Base-by-base conservation (phyloP, 805 yeast genomes). In the Myxozyma udenii region DNA sequence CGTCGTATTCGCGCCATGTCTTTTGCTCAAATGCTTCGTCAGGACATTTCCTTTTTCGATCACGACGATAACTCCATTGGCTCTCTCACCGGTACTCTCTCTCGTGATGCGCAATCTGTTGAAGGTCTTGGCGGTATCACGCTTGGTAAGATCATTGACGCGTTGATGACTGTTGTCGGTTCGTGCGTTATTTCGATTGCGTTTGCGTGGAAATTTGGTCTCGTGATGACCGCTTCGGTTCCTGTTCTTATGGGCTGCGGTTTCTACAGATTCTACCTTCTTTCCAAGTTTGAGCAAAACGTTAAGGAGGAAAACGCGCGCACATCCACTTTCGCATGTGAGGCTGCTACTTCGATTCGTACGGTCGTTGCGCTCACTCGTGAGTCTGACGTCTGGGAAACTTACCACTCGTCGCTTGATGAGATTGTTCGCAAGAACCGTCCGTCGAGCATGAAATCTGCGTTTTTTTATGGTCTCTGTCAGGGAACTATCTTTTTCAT, bases 281-380 rank as follows among this genome's bases (percentile, higher is more conserved):
- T 72, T 50, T 53, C 63, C 24, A 41, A 48, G 18, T 64, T 72
- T 28, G 67, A 67, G 46, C 70, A 67, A 48, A 63, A 71, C 11
- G 70, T 69, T 4, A 68, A 71, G 51, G 56, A 60, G 35, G 73
- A 67, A 6, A 71, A 71, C 44, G 72, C 69, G 43, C 60, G 62
- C 16, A 66, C 73, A 12, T 74, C 74, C 16, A 53, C 71, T 21
- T 67, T 66, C 58, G 76, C 76, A 1, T 66, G 74, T 44, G 73
- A 71, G 53, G 69, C 65, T 40, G 65, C 72, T 5, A 53, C 66
- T 18, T 67, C 75, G 7, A 71, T 73, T n/a, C 65, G 75, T 28
- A 72, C 76, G 12, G 76, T 72, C 11, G 70, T 68, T 35, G 64
- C 75, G 9, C 56, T 72, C 30, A 72, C 76, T 4, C 69, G 76